Conservation (phyloP, 768 basidiomycete species). For the Pleurotus tuoliensis region DNA sequence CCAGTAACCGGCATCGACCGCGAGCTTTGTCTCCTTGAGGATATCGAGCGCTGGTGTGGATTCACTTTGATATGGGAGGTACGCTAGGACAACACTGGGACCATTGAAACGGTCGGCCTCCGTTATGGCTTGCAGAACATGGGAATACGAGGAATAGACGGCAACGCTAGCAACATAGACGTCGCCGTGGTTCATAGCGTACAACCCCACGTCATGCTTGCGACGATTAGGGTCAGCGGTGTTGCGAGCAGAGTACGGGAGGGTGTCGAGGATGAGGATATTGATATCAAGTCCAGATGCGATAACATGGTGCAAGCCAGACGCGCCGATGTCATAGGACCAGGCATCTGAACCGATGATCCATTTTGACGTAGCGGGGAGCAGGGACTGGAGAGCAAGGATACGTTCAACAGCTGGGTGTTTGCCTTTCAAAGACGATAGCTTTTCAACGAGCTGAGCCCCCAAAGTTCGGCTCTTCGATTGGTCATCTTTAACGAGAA, state of each 20-base stretch:
- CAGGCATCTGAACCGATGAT: conserved; percentile 98
- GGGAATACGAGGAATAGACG: conserved; percentile 92
- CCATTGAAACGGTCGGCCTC: conserved; percentile 91
- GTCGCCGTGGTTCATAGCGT: conserved; percentile 98
- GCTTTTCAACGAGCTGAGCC: conserved; percentile 46
- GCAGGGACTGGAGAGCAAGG: conserved; percentile 55
- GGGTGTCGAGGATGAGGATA: conserved; percentile 90
- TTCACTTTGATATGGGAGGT: conserved; percentile 85
- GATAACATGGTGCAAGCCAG: conserved; percentile 92
- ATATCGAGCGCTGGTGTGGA: conserved; percentile 77
- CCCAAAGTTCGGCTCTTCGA: conserved; percentile 57
- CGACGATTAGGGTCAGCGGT: conserved; percentile 65
- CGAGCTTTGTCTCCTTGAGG: conserved; percentile 96
- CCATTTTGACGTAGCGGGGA: conserved; percentile 79
- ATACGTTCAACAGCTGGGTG: conserved; percentile 51
- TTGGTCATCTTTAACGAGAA: conserved; percentile 69
- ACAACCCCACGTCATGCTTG: conserved; percentile 95
- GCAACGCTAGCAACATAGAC: conserved; percentile 95
- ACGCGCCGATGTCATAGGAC: conserved; percentile 95
- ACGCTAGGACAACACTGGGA: conserved; percentile 89
- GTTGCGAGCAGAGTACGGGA: conserved; percentile 82
- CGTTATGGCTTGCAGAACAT: conserved; percentile 85
- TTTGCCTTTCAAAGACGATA: conserved; percentile 36
- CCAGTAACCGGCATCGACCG: conserved; percentile 96
- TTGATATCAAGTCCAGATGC: conserved; percentile 91